phyloP scores from a whole-genome alignment of 2,329 filamentous ascomycete genomes.

The Colletotrichum sp. region DNA sequence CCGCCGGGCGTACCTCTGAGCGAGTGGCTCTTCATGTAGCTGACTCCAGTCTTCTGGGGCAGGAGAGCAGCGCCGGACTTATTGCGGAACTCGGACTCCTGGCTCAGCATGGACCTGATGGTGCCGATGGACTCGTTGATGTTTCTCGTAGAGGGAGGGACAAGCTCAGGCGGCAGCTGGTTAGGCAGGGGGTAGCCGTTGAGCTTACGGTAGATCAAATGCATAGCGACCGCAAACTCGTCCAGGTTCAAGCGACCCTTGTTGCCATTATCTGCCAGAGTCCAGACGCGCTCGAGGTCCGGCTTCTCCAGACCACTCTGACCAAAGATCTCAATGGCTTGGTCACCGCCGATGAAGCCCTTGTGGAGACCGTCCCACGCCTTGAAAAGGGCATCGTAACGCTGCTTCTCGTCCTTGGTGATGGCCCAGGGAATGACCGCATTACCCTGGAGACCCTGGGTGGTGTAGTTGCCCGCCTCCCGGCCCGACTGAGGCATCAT shows the following conservation, averaged over 20 bases:
- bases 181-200: constrained; percentile 94
- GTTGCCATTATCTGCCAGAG: constrained; percentile 90
- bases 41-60: constrained; percentile 96
- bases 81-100: constrained; percentile 90
- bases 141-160: constrained; percentile 93
- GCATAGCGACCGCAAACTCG: constrained; percentile 98
- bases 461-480: constrained; percentile 82
- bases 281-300: constrained; percentile 94
- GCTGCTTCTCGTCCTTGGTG: constrained; percentile 97
- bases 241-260: constrained; percentile 94
- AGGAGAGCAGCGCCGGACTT: constrained; percentile 87
- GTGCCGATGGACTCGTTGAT: constrained; percentile 91
- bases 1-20: constrained; percentile 72
- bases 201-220: constrained; percentile 95
- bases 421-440: constrained; percentile 98
- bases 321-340: constrained; percentile 95
- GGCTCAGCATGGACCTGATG: constrained; percentile 86
- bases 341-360: constrained; percentile 88
- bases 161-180: constrained; percentile 86
- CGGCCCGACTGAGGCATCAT: constrained; percentile 98
- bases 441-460: constrained; percentile 87
- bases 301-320: constrained; percentile 92
- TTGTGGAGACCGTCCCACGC: constrained; percentile 96
- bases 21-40: constrained; percentile 94
- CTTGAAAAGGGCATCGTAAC: constrained; percentile 93